phyloP scores from a whole-genome alignment of 1,139 yeast genomes.

The Meyerozyma carpophila region DNA sequence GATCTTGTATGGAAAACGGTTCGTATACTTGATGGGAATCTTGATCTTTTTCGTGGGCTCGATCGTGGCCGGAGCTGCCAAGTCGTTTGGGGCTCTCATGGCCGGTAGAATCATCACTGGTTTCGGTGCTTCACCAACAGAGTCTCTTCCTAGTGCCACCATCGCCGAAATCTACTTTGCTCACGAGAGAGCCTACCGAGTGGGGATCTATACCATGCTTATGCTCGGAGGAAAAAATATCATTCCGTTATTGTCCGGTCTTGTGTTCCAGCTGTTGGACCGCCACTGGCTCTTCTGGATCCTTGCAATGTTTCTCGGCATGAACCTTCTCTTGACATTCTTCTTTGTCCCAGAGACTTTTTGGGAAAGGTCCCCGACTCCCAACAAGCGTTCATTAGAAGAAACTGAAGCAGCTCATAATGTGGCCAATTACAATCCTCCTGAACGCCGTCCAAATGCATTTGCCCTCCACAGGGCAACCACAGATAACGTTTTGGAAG shows the following conservation, averaged over 20 bases:
- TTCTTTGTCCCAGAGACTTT: slow-evolving; percentile 62
- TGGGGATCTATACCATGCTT: slow-evolving; percentile 57
- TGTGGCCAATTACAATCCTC: slow-evolving; percentile 25
- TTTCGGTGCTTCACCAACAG: slow-evolving; percentile 57
- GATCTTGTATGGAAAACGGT: slow-evolving; percentile 54
- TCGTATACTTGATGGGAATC: slow-evolving; percentile 48
- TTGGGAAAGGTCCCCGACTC: slow-evolving; percentile 55
- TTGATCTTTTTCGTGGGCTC: slow-evolving; percentile 48
- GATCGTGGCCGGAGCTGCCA: slow-evolving; percentile 49
- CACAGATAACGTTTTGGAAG: slow-evolving; percentile 13
- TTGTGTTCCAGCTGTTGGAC: slow-evolving; percentile 43
- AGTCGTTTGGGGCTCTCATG: slow-evolving; percentile 45
- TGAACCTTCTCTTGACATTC: slow-evolving; percentile 39
- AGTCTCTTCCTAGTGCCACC: slow-evolving; percentile 56
- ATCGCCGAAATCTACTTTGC: slow-evolving; percentile 58
- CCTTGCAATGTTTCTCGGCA: slow-evolving; percentile 48
- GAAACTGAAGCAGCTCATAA: slow-evolving; percentile 48
- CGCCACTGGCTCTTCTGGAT: slow-evolving; percentile 66
- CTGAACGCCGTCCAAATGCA: slow-evolving; percentile 28
- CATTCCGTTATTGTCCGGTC: slow-evolving; percentile 52
- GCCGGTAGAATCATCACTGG: slow-evolving; percentile 57
- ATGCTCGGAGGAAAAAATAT: slow-evolving; percentile 60
- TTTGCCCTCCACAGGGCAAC: slow-evolving; percentile 22
- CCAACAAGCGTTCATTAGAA: slow-evolving; percentile 41
- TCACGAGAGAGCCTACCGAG: slow-evolving; percentile 61